Evolutionary conservation across 192 early-diverging fungal species (phyloP), one percentile per base, ranked within the genome.

Genomic region (Umbelopsis ramanniana): DNA sequence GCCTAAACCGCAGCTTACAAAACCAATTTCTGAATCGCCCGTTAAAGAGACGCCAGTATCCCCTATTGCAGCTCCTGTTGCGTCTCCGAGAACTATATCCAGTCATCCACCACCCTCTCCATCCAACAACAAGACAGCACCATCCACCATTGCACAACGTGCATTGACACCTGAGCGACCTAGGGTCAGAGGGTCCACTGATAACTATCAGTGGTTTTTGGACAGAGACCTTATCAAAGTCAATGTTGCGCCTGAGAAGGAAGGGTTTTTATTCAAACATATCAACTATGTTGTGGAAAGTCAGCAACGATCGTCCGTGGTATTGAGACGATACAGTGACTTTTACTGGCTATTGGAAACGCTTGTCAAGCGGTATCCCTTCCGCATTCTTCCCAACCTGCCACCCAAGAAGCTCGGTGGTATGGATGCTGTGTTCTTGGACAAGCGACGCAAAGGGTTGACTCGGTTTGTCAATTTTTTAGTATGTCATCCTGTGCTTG

Each of bases 321-420:
- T 95, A 4, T 76, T 90, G 35, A 89, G 96, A 17, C 88, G 96
- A 66, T 98, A 95, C 77, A 95, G 91, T 67, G 96, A 98, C 80
- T 96, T 98, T 81, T 88, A 87, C 78, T 96, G 95, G 95, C 79
- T 98, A 46, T 86, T 88, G 47, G 93, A 95, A 71, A 83, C 92
- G 17, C 78, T 98, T 1, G 67, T 88, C 29, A 93, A 90, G 68
- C 77, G 87, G 71, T 98, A 97, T 68, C 95, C 95, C 7, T 94
- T 87, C 69, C 84, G 96, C 19, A 89, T 95, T 70, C 84, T 92
- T 23, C 90, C 93, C 14, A 89, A 89, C 75, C 82, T 96, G 9
- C 96, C 96, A 55, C 96, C 95, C 0, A 97, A 97, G 73, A 90
- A 93, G 60, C 82, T 96, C 63, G 87, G 89, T 83, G 90, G 94